These are phyloP conservation scores for Xylaria grammica DNA, from an alignment of 495 filamentous ascomycete genomes.

Conservation along the genomic window DNA sequence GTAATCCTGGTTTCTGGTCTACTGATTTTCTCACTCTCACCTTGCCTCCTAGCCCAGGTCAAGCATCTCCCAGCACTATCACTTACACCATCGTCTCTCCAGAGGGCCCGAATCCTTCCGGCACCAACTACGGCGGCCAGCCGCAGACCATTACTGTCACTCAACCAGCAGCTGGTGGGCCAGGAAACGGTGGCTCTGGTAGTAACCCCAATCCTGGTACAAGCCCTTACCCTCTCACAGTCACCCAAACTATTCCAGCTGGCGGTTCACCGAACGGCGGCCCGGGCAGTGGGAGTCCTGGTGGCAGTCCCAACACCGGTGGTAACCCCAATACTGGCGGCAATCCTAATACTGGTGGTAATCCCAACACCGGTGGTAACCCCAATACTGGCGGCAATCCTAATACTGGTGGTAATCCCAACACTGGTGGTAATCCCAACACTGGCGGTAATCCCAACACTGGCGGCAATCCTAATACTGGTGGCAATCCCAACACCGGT, in stretches of 20 bases:
- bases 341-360: too few relatives aligned
- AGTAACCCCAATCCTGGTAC: slow-evolving; percentile 7
- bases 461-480: slow-evolving; percentile 4
- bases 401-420: too few relatives aligned
- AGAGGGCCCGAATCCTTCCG: not conserved
- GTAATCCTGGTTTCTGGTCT: slow-evolving; percentile 30
- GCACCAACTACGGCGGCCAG: slow-evolving; percentile 1
- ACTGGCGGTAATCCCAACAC: too few relatives aligned
- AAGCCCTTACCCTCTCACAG: slow-evolving; percentile 1
- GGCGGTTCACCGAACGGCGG: not conserved
- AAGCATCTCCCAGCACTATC: slow-evolving; percentile 22
- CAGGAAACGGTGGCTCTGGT: slow-evolving; percentile 17
- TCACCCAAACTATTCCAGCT: slow-evolving; percentile 16
- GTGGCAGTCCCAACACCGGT: not conserved
- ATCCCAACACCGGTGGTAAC: too few relatives aligned
- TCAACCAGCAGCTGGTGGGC: slow-evolving; percentile 11
- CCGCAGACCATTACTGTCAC: slow-evolving; percentile 19
- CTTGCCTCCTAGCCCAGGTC: slow-evolving; percentile 30
- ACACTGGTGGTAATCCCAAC: too few relatives aligned
- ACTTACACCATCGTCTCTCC: slow-evolving; percentile 39
- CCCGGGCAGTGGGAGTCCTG: not conserved
- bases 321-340: too few relatives aligned
- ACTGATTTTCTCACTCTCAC: slow-evolving; percentile 37
- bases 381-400: too few relatives aligned
- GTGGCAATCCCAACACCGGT: slow-evolving; percentile 2